Conservation (phyloP, 805 yeast species). For the Ogataea trehalophila region DNA sequence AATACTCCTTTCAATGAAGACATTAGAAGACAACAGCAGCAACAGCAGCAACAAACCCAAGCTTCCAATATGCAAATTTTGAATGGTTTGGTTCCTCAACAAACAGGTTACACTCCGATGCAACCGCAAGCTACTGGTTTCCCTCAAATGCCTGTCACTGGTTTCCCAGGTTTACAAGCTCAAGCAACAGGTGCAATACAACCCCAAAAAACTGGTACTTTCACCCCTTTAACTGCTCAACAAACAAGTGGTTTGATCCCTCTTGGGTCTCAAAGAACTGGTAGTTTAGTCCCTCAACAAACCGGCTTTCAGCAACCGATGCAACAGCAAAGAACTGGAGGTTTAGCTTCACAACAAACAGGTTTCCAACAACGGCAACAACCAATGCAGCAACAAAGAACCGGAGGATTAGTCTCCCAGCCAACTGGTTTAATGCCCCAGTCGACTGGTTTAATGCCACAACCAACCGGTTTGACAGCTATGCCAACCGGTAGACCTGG, state of each 20-base stretch:
- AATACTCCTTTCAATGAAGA: slow-evolving; percentile 12
- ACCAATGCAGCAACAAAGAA: slow-evolving; percentile 40
- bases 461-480: slow-evolving; percentile 43
- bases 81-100: slow-evolving; percentile 27
- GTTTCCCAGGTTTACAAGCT: slow-evolving; percentile 35
- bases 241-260: slow-evolving; percentile 28
- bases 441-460: slow-evolving; percentile 33
- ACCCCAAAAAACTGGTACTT: slow-evolving; percentile 68
- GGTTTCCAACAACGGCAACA: slow-evolving; percentile 46
- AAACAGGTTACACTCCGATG: slow-evolving; percentile 24
- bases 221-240: slow-evolving; percentile 39
- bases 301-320: slow-evolving; percentile 30
- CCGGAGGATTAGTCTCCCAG: slow-evolving; percentile 44
- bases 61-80: slow-evolving; percentile 28
- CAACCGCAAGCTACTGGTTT: slow-evolving; percentile 51
- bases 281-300: slow-evolving; percentile 13
- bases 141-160: slow-evolving; percentile 31
- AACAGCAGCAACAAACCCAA: slow-evolving; percentile 24
- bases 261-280: slow-evolving; percentile 20
- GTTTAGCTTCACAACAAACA: slow-evolving; percentile 59
- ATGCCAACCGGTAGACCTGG: slow-evolving; percentile 66
- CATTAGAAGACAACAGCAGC: slow-evolving; percentile 16
- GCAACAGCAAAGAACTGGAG: slow-evolving; percentile 7
- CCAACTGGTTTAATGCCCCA: slow-evolving; percentile 32
- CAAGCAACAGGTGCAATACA: slow-evolving; percentile 52